These are phyloP conservation scores for Talaromyces proteolyticus DNA, from an alignment of 495 filamentous ascomycete species.

Conservation along the genomic window DNA sequence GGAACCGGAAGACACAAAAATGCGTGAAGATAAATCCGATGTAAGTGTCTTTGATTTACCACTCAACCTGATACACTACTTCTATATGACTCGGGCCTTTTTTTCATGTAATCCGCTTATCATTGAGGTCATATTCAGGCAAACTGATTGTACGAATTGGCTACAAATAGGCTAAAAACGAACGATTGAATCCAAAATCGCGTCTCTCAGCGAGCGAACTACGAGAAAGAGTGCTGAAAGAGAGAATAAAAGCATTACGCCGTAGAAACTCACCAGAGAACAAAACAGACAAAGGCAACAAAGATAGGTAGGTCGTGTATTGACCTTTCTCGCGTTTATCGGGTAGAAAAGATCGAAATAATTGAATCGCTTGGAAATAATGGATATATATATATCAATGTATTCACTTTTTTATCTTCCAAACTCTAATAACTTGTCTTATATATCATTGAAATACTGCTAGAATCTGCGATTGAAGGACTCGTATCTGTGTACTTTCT, in stretches of 20 bases:
- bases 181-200: conserved; percentile 2
- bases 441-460: too few relatives aligned
- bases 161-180: conserved; percentile 1
- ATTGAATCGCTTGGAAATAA: too few relatives aligned
- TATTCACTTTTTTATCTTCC: too few relatives aligned
- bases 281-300: conserved; percentile 17
- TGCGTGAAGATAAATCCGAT: conserved; percentile 2
- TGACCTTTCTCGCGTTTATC: not conserved
- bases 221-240: conserved; percentile 60
- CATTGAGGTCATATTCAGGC: conserved; percentile 2
- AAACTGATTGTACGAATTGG: conserved; percentile 5
- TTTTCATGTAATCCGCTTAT: conserved; percentile 3
- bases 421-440: too few relatives aligned
- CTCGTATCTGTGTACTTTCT: too few relatives aligned
- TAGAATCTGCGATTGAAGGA: too few relatives aligned
- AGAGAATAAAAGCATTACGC: conserved; percentile 54
- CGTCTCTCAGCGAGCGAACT: conserved; percentile 46
- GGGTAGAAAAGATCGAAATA: too few relatives aligned
- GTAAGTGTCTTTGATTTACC: too few relatives aligned
- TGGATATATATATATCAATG: not conserved
- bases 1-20: conserved; percentile 1
- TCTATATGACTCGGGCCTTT: not conserved
- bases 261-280: conserved; percentile 22
- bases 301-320: conserved; percentile 3
- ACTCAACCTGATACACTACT: not conserved